These are phyloP conservation scores for Lablab purpureus DNA, from an alignment of 306 rosid species.

Conservation along the genomic window DNA sequence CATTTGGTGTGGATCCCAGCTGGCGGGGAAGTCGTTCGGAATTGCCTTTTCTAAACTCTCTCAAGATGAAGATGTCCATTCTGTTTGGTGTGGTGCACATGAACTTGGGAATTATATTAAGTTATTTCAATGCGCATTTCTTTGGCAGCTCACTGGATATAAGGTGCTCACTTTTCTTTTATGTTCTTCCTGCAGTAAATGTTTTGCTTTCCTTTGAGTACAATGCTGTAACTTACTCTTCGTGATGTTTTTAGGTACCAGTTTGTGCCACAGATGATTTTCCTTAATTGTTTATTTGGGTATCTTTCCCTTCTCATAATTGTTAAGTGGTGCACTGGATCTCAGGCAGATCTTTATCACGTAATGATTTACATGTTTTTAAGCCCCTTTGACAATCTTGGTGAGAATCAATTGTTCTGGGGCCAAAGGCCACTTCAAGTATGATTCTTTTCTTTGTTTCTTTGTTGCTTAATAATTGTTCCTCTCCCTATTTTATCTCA, in stretches of 20 bases:
- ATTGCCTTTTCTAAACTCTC: conserved; percentile 82
- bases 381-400: conserved; percentile 86
- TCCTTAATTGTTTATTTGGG: conserved; percentile 89
- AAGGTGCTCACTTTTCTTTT: conserved; percentile 57
- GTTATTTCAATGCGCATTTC: conserved; percentile 83
- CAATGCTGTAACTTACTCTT: conserved; percentile 39
- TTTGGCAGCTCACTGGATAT: conserved; percentile 75
- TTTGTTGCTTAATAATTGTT: conserved; percentile 8
- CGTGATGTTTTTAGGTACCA: conserved; percentile 70
- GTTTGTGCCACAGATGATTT: conserved; percentile 90
- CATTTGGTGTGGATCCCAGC: conserved; percentile 95
- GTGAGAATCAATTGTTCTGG: conserved; percentile 89
- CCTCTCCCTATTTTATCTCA: neutral
- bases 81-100: conserved; percentile 83
- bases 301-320: conserved; percentile 90
- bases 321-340: conserved; percentile 80
- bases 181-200: conserved; percentile 13
- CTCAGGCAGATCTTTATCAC: conserved; percentile 68
- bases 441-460: conserved; percentile 47
- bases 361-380: conserved; percentile 97
- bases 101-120: conserved; percentile 84
- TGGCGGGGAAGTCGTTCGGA: conserved; percentile 98
- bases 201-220: conserved; percentile 32
- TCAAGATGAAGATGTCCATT: conserved; percentile 93
- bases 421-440: conserved; percentile 94